Percentiles rank a stretch among this genome's conserved stretches.
Evolutionary conservation across 345 rosid genomes (phyloP).

Genomic region (Nephelium lappaceum): DNA sequence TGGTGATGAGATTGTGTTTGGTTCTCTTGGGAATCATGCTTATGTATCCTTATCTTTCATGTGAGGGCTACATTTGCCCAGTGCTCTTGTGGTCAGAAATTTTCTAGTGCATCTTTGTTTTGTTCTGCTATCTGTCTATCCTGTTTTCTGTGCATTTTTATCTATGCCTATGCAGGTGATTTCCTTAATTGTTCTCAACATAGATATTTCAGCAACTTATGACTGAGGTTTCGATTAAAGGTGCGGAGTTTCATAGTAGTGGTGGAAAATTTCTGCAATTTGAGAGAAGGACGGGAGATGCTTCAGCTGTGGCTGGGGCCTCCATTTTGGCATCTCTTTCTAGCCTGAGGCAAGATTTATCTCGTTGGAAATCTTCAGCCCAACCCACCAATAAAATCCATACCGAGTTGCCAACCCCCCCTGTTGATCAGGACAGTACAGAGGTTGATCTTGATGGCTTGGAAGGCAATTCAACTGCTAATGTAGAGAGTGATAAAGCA

Average conservation of each 20-base stretch:
- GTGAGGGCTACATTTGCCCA: slow-evolving; percentile 3
- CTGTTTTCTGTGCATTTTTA: slow-evolving; percentile 2
- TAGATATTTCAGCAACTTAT: slow-evolving; percentile 78
- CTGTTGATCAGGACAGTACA: slow-evolving; percentile 48
- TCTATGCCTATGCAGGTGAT: slow-evolving; percentile 14
- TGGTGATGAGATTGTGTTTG: slow-evolving; percentile 82
- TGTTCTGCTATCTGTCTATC: slow-evolving; percentile 4
- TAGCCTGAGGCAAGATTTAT: slow-evolving; percentile 56
- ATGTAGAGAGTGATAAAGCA: slow-evolving; percentile 56
- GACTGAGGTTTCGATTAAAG: slow-evolving; percentile 55
- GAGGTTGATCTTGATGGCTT: slow-evolving; percentile 59
- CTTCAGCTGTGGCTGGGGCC: slow-evolving; percentile 77
- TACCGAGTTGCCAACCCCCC: slow-evolving; percentile 53
- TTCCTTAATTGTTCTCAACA: slow-evolving; percentile 41
- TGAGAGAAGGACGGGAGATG: slow-evolving; percentile 71
- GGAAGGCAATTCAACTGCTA: slow-evolving; percentile 61
- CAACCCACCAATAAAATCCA: slow-evolving; percentile 48
- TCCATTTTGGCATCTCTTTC: slow-evolving; percentile 76
- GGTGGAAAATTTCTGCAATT: slow-evolving; percentile 54
- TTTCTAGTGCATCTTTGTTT: slow-evolving; percentile 13
- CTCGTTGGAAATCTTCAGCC: slow-evolving; percentile 58
- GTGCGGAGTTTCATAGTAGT: slow-evolving; percentile 51
- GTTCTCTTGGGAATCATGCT: slow-evolving; percentile 60
- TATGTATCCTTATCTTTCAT: slow-evolving; percentile 69
- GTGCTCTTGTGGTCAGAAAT: slow-evolving; percentile 11